These are phyloP conservation scores for Talaromyces sp. DNA, from an alignment of 2,329 filamentous ascomycete species.

Conservation along the genomic window DNA sequence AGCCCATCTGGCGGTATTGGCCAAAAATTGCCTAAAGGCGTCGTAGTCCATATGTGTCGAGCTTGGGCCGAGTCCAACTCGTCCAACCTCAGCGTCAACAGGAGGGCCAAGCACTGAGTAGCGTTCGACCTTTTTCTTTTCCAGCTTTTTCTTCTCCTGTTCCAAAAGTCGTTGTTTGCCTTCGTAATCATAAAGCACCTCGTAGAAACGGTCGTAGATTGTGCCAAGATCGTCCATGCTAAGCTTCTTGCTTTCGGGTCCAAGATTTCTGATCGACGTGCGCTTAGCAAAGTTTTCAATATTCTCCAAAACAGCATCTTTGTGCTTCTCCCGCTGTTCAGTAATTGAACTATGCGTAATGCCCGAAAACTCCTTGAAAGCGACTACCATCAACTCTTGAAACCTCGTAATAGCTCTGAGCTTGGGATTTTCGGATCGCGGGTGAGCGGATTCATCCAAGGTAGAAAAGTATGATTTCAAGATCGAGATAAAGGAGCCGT, in stretches of 20 bases:
- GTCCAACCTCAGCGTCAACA: constrained; percentile 71
- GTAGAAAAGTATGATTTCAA: constrained; percentile 92
- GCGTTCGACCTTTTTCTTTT: constrained; percentile 56
- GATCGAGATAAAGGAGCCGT: constrained; percentile 94
- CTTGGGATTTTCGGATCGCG: constrained; percentile 92
- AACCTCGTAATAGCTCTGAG: constrained; percentile 90
- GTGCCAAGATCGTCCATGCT: constrained; percentile 81
- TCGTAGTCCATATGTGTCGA: constrained; percentile 96
- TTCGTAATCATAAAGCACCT: constrained; percentile 84
- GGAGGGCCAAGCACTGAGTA: constrained; percentile 45
- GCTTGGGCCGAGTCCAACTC: constrained; percentile 84
- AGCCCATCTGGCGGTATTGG: constrained; percentile 87
- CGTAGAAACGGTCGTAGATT: constrained; percentile 92
- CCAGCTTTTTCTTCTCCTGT: constrained; percentile 65
- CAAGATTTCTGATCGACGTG: constrained; percentile 92
- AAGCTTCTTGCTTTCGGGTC: constrained; percentile 90
- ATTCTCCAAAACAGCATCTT: constrained; percentile 88
- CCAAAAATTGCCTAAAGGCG: constrained; percentile 90
- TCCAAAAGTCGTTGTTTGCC: constrained; percentile 77
- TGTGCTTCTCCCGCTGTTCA: constrained; percentile 86
- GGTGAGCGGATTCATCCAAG: constrained; percentile 92
- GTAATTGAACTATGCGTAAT: constrained; percentile 92
- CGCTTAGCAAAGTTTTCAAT: constrained; percentile 97
- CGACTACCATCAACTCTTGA: constrained; percentile 97
- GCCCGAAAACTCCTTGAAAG: constrained; percentile 95